These are phyloP conservation scores for Ogataea salicorniae DNA, from an alignment of 805 yeast species.

Conservation along the genomic window DNA sequence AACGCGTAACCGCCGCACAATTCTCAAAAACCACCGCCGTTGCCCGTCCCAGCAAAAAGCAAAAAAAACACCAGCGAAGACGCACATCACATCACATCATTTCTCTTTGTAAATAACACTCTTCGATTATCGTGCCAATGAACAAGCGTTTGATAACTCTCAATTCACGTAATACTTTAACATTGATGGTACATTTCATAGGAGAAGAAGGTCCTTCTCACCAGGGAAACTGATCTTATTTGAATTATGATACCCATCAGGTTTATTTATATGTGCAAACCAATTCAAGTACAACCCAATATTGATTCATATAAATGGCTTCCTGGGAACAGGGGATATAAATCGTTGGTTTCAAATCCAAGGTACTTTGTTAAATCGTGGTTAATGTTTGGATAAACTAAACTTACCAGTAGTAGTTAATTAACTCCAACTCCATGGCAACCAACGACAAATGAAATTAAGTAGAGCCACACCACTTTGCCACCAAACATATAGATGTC, in stretches of 20 bases:
- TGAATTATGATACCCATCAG: slow-evolving; percentile 1
- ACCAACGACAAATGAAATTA: slow-evolving; percentile 39
- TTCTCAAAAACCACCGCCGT: too few relatives aligned
- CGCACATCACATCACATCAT: too few relatives aligned
- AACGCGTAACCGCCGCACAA: too few relatives aligned
- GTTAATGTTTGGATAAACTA: slow-evolving; percentile 36
- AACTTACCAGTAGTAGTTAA: slow-evolving; percentile 24
- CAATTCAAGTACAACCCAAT: slow-evolving; percentile 34
- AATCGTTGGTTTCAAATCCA: slow-evolving; percentile 48
- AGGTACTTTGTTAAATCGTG: slow-evolving; percentile 29
- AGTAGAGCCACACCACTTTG: slow-evolving; percentile 41
- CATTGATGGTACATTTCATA: slow-evolving; percentile 46
- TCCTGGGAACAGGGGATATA: slow-evolving; percentile 54
- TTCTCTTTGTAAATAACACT: too few relatives aligned
- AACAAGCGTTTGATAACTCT: slow-evolving; percentile 30
- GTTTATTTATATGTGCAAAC: slow-evolving; percentile 43
- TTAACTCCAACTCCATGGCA: slow-evolving; percentile 36
- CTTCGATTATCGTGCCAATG: background rate
- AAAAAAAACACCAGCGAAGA: too few relatives aligned
- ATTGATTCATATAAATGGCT: slow-evolving; percentile 51
- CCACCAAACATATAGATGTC: slow-evolving; percentile 46
- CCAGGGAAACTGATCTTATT: slow-evolving; percentile 30
- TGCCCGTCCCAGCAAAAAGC: too few relatives aligned
- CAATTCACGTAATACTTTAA: slow-evolving; percentile 36
- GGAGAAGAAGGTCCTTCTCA: slow-evolving; percentile 52